These are phyloP conservation scores for Lachnellula willkommii DNA, from an alignment of 2,329 filamentous ascomycete species.

Conservation along the genomic window DNA sequence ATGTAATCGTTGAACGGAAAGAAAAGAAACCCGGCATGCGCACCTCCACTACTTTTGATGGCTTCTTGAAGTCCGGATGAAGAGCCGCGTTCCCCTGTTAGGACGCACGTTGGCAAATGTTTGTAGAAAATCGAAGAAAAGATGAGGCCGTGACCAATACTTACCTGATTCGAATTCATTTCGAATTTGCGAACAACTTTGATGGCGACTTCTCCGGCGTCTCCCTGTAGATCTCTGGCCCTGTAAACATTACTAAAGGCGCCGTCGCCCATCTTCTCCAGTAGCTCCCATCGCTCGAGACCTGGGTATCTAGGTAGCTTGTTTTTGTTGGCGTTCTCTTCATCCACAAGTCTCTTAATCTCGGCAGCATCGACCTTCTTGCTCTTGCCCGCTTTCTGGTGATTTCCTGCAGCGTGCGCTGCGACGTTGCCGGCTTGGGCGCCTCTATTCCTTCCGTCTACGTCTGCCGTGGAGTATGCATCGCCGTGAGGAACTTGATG, in stretches of 20 bases:
- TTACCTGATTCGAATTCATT: conserved; percentile 98
- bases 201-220: conserved; percentile 81
- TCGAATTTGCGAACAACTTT: conserved; percentile 99
- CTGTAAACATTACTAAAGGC: conserved; percentile 99
- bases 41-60: conserved; percentile 97
- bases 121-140: conserved; percentile 18
- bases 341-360: conserved; percentile 79
- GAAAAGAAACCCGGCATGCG: conserved; percentile 38
- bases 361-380: conserved; percentile 58
- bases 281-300: conserved; percentile 75
- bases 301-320: conserved; percentile 85
- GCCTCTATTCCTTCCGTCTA: conserved; percentile 58
- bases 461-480: conserved; percentile 58
- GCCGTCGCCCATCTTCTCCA: conserved; percentile 98
- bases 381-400: conserved; percentile 35
- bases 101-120: conserved; percentile 50
- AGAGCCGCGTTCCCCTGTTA: conserved; percentile 82
- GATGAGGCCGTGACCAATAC: conserved; percentile 38
- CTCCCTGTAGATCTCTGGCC: conserved; percentile 67
- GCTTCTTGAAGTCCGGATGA: conserved; percentile 94
- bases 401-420: conserved; percentile 59
- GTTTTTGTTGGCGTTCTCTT: conserved; percentile 79
- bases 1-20: conserved; percentile 13
- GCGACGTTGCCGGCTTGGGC: conserved; percentile 63
- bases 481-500: conserved; percentile 43